phyloP scores from a whole-genome alignment of 2,329 filamentous ascomycete genomes.

The Mariannaea sp. region DNA sequence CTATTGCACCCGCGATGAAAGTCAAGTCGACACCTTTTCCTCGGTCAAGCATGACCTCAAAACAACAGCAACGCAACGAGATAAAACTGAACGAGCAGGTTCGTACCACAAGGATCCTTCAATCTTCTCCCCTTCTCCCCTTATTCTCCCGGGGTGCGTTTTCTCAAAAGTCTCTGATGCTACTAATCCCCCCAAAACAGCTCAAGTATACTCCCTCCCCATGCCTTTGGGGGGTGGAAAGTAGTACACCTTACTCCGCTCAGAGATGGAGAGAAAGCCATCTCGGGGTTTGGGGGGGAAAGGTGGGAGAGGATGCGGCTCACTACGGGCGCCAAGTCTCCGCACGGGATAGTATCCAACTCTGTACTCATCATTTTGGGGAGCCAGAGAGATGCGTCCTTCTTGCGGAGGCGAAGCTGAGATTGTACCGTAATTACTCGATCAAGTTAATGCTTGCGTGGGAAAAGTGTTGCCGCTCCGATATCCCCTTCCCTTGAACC shows the following conservation, averaged over 20 bases:
- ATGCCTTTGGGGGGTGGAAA: not conserved
- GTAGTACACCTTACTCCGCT: slow-evolving; percentile 18
- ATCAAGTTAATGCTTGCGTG: slow-evolving; percentile 99
- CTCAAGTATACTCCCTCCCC: not conserved
- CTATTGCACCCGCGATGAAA: slow-evolving; percentile 5
- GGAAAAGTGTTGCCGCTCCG: slow-evolving; percentile 93
- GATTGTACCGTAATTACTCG: slow-evolving; percentile 96
- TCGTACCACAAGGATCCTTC: slow-evolving; percentile 50
- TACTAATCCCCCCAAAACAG: slow-evolving; percentile 31
- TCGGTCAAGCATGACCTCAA: slow-evolving; percentile 24
- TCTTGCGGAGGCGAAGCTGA: slow-evolving; percentile 72
- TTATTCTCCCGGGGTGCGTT: slow-evolving; percentile 31
- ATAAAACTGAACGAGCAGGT: slow-evolving; percentile 45
- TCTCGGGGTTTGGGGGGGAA: slow-evolving; percentile 41
- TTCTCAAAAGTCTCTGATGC: slow-evolving; percentile 31
- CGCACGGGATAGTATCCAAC: slow-evolving; percentile 57
- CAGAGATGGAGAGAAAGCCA: slow-evolving; percentile 30
- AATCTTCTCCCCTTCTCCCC: slow-evolving; percentile 37
- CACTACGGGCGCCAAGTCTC: slow-evolving; percentile 84
- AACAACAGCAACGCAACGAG: slow-evolving; percentile 8
- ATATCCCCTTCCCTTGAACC: slow-evolving; percentile 38
- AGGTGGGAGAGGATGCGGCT: slow-evolving; percentile 62
- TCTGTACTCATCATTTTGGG: slow-evolving; percentile 30
- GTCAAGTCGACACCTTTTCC: not conserved
- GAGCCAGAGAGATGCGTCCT: slow-evolving; percentile 45